These are phyloP conservation scores for Fabrea salina DNA, from an alignment of 169 alveolate genomes.

Conservation along the genomic window DNA sequence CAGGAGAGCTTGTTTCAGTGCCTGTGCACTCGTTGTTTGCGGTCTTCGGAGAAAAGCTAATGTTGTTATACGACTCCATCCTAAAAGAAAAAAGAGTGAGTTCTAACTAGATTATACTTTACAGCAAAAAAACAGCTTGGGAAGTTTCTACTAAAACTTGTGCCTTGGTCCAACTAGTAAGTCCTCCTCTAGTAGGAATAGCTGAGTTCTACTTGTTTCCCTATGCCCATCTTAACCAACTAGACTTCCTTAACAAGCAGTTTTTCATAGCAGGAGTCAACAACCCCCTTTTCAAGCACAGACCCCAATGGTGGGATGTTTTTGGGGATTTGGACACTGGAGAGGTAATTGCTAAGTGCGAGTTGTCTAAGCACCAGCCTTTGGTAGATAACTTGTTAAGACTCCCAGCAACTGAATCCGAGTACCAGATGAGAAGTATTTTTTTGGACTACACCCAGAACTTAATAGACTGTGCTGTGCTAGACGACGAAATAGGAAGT, in stretches of 20 bases:
- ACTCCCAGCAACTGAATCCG: not conserved
- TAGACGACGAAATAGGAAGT: not conserved
- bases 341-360: slow-evolving; percentile 1
- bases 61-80: not conserved
- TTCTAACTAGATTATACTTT: not conserved
- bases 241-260: slow-evolving; percentile 5
- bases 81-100: slow-evolving; percentile 2
- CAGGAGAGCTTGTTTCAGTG: not conserved
- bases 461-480: not conserved
- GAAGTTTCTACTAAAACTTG: not conserved
- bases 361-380: not conserved
- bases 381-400: not conserved
- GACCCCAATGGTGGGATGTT: slow-evolving; percentile 31
- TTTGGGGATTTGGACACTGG: slow-evolving; percentile 31
- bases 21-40: not conserved
- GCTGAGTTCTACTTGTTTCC: not conserved
- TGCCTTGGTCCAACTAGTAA: not conserved
- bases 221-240: not conserved
- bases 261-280: slow-evolving; percentile 24
- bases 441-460: slow-evolving; percentile 14
- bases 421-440: not conserved
- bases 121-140: not conserved
- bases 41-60: not conserved
- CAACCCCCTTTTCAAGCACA: slow-evolving; percentile 17
- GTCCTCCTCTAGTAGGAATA: not conserved